Evolutionary conservation across 2,329 filamentous ascomycete genomes (phyloP).

Genomic region (Colletotrichum destructivum): DNA sequence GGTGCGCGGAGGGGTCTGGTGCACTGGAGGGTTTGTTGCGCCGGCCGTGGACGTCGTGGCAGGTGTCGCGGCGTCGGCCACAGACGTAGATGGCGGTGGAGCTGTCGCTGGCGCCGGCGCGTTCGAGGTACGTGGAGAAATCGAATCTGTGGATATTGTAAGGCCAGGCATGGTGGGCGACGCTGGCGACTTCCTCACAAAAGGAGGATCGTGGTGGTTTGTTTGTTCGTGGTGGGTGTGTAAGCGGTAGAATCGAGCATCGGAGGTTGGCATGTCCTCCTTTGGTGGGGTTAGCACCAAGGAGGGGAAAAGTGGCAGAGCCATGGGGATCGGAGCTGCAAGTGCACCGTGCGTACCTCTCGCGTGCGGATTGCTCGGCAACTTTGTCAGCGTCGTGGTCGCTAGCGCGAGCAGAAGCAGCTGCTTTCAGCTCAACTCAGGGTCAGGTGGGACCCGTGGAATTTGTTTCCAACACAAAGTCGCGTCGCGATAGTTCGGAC

Average conservation of each 20-base stretch:
- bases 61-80: conserved; percentile 11
- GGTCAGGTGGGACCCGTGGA: neutral
- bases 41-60: conserved; percentile 11
- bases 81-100: conserved; percentile 21
- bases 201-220: conserved; percentile 3
- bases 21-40: conserved; percentile 25
- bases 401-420: conserved; percentile 9
- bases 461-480: neutral
- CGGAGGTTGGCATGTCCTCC: conserved; percentile 14
- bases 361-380: conserved; percentile 16
- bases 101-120: conserved; percentile 29
- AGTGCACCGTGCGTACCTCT: conserved; percentile 33
- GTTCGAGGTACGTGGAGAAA: conserved; percentile 45
- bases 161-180: conserved; percentile 49
- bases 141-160: conserved; percentile 47
- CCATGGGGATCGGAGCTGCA: conserved; percentile 19
- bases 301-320: conserved; percentile 24
- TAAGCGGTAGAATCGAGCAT: conserved; percentile 12
- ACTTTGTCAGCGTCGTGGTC: conserved; percentile 29
- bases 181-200: conserved; percentile 25
- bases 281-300: conserved; percentile 32
- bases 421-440: conserved; percentile 24
- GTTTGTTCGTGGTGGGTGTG: conserved; percentile 15
- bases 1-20: conserved; percentile 39
- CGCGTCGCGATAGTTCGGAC: conserved; percentile 13